These are phyloP conservation scores for Cutaneotrichosporon cavernicola DNA, from an alignment of 1,284 basidiomycete genomes.

Conservation along the genomic window DNA sequence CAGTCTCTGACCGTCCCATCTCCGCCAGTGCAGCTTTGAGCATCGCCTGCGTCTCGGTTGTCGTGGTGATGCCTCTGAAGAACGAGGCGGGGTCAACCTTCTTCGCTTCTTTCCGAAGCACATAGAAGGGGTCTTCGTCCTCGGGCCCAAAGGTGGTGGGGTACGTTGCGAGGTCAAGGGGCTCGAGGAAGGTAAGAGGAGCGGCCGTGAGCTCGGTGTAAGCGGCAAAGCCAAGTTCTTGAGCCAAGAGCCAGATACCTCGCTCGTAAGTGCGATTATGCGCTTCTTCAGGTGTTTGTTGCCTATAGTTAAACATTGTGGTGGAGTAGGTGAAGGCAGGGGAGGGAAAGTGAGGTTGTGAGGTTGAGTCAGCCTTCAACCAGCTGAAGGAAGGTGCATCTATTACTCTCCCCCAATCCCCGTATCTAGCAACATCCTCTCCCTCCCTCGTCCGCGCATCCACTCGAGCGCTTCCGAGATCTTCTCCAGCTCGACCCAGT, in stretches of 20 bases:
- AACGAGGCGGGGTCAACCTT: neutral
- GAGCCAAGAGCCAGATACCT: neutral
- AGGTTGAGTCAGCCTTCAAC: neutral
- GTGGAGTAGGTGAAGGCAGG: neutral
- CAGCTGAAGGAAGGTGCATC: neutral
- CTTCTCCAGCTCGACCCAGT: slow-evolving; percentile 63
- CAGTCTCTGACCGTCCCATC: neutral
- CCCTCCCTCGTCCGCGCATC: slow-evolving; percentile 60
- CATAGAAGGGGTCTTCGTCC: slow-evolving; percentile 15
- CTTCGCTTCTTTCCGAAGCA: neutral
- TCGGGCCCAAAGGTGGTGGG: slow-evolving; percentile 18
- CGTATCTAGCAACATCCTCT: slow-evolving; percentile 62
- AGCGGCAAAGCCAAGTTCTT: neutral
- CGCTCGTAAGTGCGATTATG: slow-evolving; percentile 8
- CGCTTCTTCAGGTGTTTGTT: slow-evolving; percentile 6
- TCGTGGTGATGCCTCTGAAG: neutral
- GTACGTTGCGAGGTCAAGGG: slow-evolving; percentile 9
- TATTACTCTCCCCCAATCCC: slow-evolving; percentile 58
- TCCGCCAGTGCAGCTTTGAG: neutral
- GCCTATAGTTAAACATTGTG: neutral
- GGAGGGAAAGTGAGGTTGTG: neutral
- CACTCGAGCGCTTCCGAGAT: slow-evolving; percentile 67
- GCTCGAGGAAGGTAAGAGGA: slow-evolving; percentile 3
- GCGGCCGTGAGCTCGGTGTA: neutral
- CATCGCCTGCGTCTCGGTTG: neutral